Evolutionary conservation across 1,284 basidiomycete genomes (phyloP), one percentile per base, ranked within the genome.

Genomic region (Macrocystidia cucumis): DNA sequence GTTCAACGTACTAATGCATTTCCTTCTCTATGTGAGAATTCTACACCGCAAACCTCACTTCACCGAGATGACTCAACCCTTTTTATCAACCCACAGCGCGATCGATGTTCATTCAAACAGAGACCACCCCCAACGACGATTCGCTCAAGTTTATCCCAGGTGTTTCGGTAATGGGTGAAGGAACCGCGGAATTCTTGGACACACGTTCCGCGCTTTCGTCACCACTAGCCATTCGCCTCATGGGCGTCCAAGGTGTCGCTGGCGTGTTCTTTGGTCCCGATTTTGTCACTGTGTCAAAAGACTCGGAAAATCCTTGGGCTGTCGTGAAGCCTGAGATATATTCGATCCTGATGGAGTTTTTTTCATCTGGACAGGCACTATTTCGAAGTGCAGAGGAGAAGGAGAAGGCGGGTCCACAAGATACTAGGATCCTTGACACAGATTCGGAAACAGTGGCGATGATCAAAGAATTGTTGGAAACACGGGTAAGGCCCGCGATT

Each of bases 91-190:
- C n/a, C 20, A 23, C 52, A 91, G 90, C 67, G 31, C 82, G 91
- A 16, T 84, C 85, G 24, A 92, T 96, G 89, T 96, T 96, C 65
- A 95, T 95, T 44, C 91, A 96, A 61, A 98, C 95, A 4, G 95
- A 98, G 63, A 80, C 83, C 3, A 98, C 95, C 1, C 95, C 95
- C 1, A 98, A 98, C 59, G 90, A 93, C 29, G 92, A 97, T 55
- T 96, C 93, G 5, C 74, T 98, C 43, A 98, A 98, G 62, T 98
- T 98, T 63, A 91, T 98, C 37, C 96, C 95, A 0, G 95, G 95
- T 0, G 74, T 85, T 9, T 59, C 78, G 25, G 92, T 98, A 22
- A 91, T 96, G 81, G 74, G 76, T 29, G 74, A 76, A 27, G 88
- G 89, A 29, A 89, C 86, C 1, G 89, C 91, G 17, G 95, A 98